Evolutionary conservation across 2,329 filamentous ascomycete species (phyloP).

Genomic region (Albophoma yamanashiensis): DNA sequence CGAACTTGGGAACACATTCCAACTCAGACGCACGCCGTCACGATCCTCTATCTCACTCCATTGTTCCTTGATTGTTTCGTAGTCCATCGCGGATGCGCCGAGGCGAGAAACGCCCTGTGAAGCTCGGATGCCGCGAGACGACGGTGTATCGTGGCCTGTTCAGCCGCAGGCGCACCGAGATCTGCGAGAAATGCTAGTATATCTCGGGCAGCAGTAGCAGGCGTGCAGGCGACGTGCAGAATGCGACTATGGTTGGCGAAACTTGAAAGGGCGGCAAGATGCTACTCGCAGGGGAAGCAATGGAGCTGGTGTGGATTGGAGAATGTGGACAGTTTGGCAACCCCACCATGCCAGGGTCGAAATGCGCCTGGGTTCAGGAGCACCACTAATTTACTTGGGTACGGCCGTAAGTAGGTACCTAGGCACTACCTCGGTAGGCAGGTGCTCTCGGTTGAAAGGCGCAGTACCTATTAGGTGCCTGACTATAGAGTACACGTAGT

Average conservation of each 20-base stretch:
- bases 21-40: slow-evolving; percentile 91
- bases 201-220: neutral
- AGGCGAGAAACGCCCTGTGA: neutral
- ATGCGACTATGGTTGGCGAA: neutral
- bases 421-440: no score
- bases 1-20: slow-evolving; percentile 97
- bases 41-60: slow-evolving; percentile 95
- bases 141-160: neutral
- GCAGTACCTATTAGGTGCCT: no score
- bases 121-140: neutral
- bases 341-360: neutral
- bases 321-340: slow-evolving; percentile 4
- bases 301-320: neutral
- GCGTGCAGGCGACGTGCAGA: neutral
- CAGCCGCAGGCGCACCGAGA: neutral
- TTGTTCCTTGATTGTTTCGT: slow-evolving; percentile 86
- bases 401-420: no score
- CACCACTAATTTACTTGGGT: no score
- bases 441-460: no score
- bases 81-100: slow-evolving; percentile 55
- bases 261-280: neutral
- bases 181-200: neutral
- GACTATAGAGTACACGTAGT: no score
- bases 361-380: neutral
- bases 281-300: neutral